Percentiles rank a stretch among this genome's conserved stretches.
These are phyloP conservation scores for Begonia peltatifolia DNA, from an alignment of 306 rosid species.

Conservation along the genomic window DNA sequence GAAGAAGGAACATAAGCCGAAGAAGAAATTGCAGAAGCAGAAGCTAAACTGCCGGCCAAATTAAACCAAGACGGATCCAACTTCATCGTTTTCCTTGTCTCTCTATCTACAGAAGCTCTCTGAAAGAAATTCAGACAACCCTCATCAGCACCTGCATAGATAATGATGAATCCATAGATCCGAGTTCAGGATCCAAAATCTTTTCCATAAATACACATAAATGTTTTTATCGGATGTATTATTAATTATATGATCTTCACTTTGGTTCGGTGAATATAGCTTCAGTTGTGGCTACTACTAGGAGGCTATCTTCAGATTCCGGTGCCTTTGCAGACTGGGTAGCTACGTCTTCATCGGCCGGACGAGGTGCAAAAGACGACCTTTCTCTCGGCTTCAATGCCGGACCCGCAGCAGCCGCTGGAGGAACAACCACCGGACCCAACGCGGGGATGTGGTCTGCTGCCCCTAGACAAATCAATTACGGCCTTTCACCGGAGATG, in stretches of 20 bases:
- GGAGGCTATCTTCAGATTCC: constrained; percentile 83
- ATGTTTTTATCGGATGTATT: background rate
- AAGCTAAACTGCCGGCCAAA: background rate
- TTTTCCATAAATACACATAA: constrained; percentile 7
- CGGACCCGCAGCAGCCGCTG: constrained; percentile 28
- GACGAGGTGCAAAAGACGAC: constrained; percentile 38
- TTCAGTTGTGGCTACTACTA: constrained; percentile 97
- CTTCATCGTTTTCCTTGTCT: background rate
- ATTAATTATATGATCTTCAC: background rate
- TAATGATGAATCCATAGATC: constrained; percentile 3
- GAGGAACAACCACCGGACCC: constrained; percentile 19
- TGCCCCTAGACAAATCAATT: constrained; percentile 30
- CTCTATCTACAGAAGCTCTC: constrained; percentile 21
- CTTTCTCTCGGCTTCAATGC: constrained; percentile 95
- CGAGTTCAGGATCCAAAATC: constrained; percentile 7
- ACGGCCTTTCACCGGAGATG: constrained; percentile 51
- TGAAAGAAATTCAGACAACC: constrained; percentile 44
- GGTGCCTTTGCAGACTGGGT: constrained; percentile 96
- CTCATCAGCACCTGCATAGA: constrained; percentile 9
- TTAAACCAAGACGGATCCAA: background rate
- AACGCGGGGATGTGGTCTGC: constrained; percentile 21
- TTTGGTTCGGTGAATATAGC: background rate
- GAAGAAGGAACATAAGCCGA: no score
- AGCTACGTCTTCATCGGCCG: constrained; percentile 32
- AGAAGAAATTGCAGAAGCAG: background rate